These are phyloP conservation scores for Apiotrichum domesticum DNA, from an alignment of 1,284 basidiomycete species.

Conservation along the genomic window DNA sequence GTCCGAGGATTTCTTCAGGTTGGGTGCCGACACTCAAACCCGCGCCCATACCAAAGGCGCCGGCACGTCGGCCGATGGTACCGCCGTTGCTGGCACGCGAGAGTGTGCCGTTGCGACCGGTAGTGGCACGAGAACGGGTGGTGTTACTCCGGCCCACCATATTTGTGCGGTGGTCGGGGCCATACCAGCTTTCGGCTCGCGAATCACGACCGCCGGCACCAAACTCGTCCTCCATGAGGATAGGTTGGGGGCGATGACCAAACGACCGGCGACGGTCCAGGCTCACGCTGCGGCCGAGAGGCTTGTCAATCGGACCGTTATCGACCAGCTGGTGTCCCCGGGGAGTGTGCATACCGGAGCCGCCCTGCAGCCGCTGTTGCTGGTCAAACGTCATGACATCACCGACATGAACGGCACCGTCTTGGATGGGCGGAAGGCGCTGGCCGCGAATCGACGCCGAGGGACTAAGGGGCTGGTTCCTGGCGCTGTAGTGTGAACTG, in stretches of 20 bases:
- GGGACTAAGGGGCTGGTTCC: neutral
- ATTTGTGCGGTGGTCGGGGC: conserved; percentile 14
- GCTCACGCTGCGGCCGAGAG: conserved; percentile 7
- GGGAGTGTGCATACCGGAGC: neutral
- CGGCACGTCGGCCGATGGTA: conserved; percentile 35
- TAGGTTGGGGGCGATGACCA: conserved; percentile 31
- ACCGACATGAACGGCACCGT: conserved; percentile 17
- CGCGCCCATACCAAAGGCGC: conserved; percentile 43
- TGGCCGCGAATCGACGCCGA: neutral
- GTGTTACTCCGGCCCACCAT: conserved; percentile 26
- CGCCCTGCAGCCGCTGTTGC: conserved; percentile 36
- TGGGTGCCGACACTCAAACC: conserved; percentile 42
- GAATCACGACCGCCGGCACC: neutral
- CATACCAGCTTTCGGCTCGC: neutral
- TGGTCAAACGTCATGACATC: conserved; percentile 25
- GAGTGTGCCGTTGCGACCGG: conserved; percentile 33
- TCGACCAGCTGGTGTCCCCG: conserved; percentile 13
- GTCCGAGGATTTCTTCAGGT: conserved; percentile 41
- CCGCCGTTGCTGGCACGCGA: conserved; percentile 37
- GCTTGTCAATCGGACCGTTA: conserved; percentile 1
- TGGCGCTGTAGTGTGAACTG: neutral
- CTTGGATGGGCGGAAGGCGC: conserved; percentile 12
- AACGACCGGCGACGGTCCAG: conserved; percentile 28
- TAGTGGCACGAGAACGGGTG: conserved; percentile 14
- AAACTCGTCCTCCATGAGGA: conserved; percentile 23